Conservation (phyloP, 805 yeast species). For the Candida morakotiae region DNA sequence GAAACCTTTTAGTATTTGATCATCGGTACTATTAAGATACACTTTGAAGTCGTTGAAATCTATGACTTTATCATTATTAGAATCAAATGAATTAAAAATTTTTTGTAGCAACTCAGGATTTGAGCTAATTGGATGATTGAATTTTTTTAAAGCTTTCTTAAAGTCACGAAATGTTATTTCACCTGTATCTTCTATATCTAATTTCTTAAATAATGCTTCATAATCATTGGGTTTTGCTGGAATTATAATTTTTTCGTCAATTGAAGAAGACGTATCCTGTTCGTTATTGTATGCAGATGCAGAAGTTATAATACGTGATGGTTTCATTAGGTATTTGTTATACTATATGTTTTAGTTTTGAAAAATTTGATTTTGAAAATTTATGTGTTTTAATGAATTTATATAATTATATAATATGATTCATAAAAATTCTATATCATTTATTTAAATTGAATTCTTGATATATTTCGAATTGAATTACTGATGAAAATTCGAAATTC, state of each 20-base stretch:
- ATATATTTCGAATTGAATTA: too few species aligned
- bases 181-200: slow-evolving; percentile 42
- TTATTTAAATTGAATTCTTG: too few species aligned
- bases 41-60: slow-evolving; percentile 64
- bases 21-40: slow-evolving; percentile 65
- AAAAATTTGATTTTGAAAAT: too few species aligned
- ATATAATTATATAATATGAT: too few species aligned
- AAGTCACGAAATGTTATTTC: slow-evolving; percentile 47
- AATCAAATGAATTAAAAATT: slow-evolving; percentile 57
- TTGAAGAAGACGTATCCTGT: not conserved
- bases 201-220: slow-evolving; percentile 27
- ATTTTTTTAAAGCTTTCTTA: slow-evolving; percentile 38
- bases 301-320: slow-evolving; percentile 1
- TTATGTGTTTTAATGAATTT: too few species aligned
- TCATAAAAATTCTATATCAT: too few species aligned
- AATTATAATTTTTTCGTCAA: not conserved
- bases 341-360: too few species aligned
- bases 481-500: too few species aligned
- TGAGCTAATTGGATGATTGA: slow-evolving; percentile 63
- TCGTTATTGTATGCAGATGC: slow-evolving; percentile 3
- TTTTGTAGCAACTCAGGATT: slow-evolving; percentile 55
- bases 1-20: slow-evolving; percentile 68
- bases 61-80: slow-evolving; percentile 50
- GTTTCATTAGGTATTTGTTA: too few species aligned
- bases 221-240: slow-evolving; percentile 23